These are phyloP conservation scores for Limonium bicolor DNA, from an alignment of 148 eudicot species.

Conservation along the genomic window DNA sequence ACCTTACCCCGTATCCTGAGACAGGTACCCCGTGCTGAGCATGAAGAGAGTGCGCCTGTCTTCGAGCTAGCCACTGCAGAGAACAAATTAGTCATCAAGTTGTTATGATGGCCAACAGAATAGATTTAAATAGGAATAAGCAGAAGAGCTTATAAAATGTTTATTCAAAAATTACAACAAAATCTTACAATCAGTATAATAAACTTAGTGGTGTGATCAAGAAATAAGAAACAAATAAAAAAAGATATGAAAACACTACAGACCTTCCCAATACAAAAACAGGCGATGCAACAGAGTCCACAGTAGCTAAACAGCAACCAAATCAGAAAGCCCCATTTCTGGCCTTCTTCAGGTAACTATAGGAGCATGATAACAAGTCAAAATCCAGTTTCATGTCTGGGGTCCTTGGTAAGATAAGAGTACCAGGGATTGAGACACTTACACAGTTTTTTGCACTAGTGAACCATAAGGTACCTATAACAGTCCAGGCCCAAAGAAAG, in stretches of 20 bases:
- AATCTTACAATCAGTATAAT: too few relatives aligned
- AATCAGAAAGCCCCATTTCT: constrained; percentile 92
- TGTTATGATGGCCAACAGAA: too few relatives aligned
- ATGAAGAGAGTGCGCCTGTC: constrained; percentile 67
- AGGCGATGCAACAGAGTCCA: constrained; percentile 77
- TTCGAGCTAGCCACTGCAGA: constrained; percentile 68
- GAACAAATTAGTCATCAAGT: neutral
- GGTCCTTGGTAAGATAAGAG: neutral
- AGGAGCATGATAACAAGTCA: constrained; percentile 11
- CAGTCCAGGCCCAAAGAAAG: constrained; percentile 84
- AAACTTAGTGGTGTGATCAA: too few relatives aligned
- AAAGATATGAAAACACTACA: constrained; percentile 5
- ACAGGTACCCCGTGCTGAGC: constrained; percentile 89
- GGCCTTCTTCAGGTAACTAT: constrained; percentile 95
- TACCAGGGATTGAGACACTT: constrained; percentile 17
- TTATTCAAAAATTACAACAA: too few relatives aligned
- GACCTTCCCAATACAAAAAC: constrained; percentile 71
- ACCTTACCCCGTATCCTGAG: constrained; percentile 73
- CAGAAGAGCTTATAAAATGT: neutral
- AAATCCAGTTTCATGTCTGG: neutral
- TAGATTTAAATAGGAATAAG: neutral
- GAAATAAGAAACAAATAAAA: neutral
- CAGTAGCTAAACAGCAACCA: constrained; percentile 96
- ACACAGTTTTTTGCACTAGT: constrained; percentile 62
- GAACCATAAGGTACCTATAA: constrained; percentile 86